Evolutionary conservation across 148 eudicot genomes (phyloP), one percentile per base, ranked within the genome.

Genomic region (Hydrangea macrophylla): DNA sequence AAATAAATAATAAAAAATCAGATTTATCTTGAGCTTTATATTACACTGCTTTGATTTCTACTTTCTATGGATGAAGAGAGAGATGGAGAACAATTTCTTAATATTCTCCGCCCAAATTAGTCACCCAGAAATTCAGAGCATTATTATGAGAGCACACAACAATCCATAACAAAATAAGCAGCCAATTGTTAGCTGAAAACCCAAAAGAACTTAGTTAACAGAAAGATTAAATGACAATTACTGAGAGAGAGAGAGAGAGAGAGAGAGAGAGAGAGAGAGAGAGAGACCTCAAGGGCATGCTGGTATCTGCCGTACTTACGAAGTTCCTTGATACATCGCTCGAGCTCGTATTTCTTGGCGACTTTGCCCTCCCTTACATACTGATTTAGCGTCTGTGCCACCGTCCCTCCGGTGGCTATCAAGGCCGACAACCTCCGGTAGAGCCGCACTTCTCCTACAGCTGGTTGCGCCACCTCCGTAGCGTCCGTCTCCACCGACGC

Each of bases 251-350:
- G 67, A 27, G 13, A 9, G 31, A 6, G 51, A n/a, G 44, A 22
- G 18, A 2, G 30, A 23, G 5, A 20, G 42, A 48, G 53, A 45
- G 53, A 18, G 53, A 3, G 39, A 3, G 50, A 12, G 11, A 10
- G 42, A 2, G 35, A 50, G 22, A 91, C 94, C 94, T 91, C 74
- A 56, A 86, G 81, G 70, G 88, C 89, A 24, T 74, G 78, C 0
- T 69, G 65, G 42, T 59, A 75, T 25, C 70, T 73, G 5, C 73
- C 64, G 57, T 33, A 80, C 55, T 62, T 64, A 22, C 94, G 88
- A 32, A 88, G 84, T 22, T 71, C 83, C 67, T 72, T 72, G 59
- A 86, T 17, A 67, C 86, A 80, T 7, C 69, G 51, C 18, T 64
- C 66, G 24, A 85, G 75, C 53, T 76, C 75, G 7, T 22, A 13